Evolutionary conservation across 2,329 filamentous ascomycete species (phyloP).

Genomic region (Colletotrichum plurivorum): DNA sequence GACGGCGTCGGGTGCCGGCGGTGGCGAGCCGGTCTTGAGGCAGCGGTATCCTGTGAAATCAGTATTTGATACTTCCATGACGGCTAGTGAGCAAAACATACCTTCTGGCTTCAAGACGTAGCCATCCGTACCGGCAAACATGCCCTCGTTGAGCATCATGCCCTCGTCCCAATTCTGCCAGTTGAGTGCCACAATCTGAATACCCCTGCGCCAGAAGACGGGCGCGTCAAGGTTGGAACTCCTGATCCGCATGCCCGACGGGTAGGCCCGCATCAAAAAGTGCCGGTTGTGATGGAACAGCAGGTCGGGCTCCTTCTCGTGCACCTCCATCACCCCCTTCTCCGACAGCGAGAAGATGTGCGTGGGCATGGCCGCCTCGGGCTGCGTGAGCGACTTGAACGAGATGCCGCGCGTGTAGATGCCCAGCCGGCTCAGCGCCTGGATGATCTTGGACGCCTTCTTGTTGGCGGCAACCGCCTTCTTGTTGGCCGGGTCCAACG

Average conservation of each 20-base stretch:
- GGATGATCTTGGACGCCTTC: slow-evolving; percentile 77
- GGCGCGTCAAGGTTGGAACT: slow-evolving; percentile 91
- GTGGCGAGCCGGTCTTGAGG: slow-evolving; percentile 45
- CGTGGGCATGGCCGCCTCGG: slow-evolving; percentile 75
- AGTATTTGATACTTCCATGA: background rate
- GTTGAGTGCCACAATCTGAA: slow-evolving; percentile 93
- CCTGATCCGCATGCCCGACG: slow-evolving; percentile 83
- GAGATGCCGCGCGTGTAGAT: slow-evolving; percentile 88
- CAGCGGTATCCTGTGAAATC: slow-evolving; percentile 54
- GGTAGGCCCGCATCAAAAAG: slow-evolving; percentile 90
- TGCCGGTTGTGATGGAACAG: slow-evolving; percentile 87
- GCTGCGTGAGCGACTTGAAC: slow-evolving; percentile 83
- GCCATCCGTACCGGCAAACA: slow-evolving; percentile 88
- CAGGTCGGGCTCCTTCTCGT: slow-evolving; percentile 61
- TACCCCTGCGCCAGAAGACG: slow-evolving; percentile 88
- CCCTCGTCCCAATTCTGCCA: slow-evolving; percentile 94
- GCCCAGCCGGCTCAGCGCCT: slow-evolving; percentile 81
- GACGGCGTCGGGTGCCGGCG: slow-evolving; percentile 11
- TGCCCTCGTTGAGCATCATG: slow-evolving; percentile 96
- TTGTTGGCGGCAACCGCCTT: slow-evolving; percentile 41
- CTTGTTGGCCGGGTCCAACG: slow-evolving; percentile 52
- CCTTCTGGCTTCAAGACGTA: slow-evolving; percentile 89
- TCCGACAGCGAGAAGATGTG: slow-evolving; percentile 80
- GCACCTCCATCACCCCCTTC: slow-evolving; percentile 73
- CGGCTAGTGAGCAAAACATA: slow-evolving; percentile 42